Evolutionary conservation across 2,329 filamentous ascomycete species (phyloP).

Genomic region (Dactylellina leptospora): DNA sequence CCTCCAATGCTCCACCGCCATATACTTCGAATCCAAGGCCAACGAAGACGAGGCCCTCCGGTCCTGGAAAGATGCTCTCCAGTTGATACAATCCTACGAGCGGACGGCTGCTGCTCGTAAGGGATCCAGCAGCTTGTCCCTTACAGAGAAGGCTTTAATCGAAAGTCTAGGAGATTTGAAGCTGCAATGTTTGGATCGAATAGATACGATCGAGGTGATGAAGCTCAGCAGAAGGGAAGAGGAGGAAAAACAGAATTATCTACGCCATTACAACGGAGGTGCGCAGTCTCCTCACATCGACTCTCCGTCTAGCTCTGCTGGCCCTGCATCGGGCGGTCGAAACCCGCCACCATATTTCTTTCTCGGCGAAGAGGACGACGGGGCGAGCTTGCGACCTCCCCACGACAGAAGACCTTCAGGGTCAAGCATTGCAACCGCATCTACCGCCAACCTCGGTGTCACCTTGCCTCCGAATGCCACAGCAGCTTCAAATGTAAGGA

Average conservation of each 20-base stretch:
- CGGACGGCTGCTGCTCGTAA: slow-evolving; percentile 36
- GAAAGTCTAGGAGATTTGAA: slow-evolving; percentile 85
- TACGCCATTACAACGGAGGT: slow-evolving; percentile 46
- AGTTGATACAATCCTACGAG: slow-evolving; percentile 82
- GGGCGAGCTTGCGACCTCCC: slow-evolving; percentile 62
- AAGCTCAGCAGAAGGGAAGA: slow-evolving; percentile 71
- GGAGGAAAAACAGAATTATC: slow-evolving; percentile 54
- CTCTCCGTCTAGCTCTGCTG: slow-evolving; percentile 58
- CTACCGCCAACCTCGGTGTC: slow-evolving; percentile 20
- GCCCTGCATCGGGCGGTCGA: slow-evolving; percentile 60
- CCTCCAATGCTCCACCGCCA: slow-evolving; percentile 90
- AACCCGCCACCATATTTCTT: slow-evolving; percentile 62
- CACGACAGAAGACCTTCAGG: slow-evolving; percentile 24
- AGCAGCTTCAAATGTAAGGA: slow-evolving; percentile 12
- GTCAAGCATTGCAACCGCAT: slow-evolving; percentile 41
- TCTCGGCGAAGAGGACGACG: slow-evolving; percentile 63
- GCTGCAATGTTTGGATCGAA: slow-evolving; percentile 89
- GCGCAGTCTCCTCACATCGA: slow-evolving; percentile 23
- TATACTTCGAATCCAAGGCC: slow-evolving; percentile 89
- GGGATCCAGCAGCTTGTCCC: slow-evolving; percentile 75
- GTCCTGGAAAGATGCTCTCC: slow-evolving; percentile 87
- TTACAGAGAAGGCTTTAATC: slow-evolving; percentile 83
- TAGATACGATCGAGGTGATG: slow-evolving; percentile 85
- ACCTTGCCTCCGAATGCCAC: slow-evolving; percentile 34
- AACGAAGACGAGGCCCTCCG: slow-evolving; percentile 90